A percentile compares a stretch with the other conserved stretches of the same genome.
Conservation (phyloP, 2,329 filamentous ascomycete genomes). For the Aspergillus luchuensis region DNA sequence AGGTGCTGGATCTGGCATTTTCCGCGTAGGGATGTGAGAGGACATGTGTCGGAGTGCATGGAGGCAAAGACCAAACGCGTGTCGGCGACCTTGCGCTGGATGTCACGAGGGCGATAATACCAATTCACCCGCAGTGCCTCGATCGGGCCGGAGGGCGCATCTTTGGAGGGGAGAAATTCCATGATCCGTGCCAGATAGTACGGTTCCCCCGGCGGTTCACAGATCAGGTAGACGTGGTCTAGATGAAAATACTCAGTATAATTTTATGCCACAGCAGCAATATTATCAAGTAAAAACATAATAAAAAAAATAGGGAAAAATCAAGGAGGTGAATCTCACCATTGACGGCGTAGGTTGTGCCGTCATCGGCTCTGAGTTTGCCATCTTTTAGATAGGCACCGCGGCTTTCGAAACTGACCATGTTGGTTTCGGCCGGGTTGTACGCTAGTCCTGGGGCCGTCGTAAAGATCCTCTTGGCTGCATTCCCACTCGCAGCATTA, state of each 20-base stretch:
- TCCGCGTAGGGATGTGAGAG: conserved; percentile 85
- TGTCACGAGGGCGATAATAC: conserved; percentile 97
- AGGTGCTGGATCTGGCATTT: conserved; percentile 91
- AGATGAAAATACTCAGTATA: background rate
- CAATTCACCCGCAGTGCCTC: conserved; percentile 93
- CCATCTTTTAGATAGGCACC: conserved; percentile 71
- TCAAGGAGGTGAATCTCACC: conserved; percentile 61
- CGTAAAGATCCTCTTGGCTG: conserved; percentile 42
- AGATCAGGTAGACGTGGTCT: conserved; percentile 91
- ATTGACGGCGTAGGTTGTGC: conserved; percentile 78
- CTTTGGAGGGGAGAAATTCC: conserved; percentile 88
- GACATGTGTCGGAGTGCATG: conserved; percentile 97
- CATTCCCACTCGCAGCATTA: conserved; percentile 33
- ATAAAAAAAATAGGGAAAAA: conserved; percentile 19
- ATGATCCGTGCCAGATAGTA: conserved; percentile 98
- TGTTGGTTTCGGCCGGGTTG: conserved; percentile 66
- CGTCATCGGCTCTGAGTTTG: conserved; percentile 85
- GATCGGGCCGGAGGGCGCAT: conserved; percentile 71
- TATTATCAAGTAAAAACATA: too few species aligned
- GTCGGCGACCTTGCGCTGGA: conserved; percentile 87
- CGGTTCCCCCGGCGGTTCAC: conserved; percentile 94
- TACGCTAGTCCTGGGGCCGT: conserved; percentile 33
- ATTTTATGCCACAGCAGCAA: too few species aligned
- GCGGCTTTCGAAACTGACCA: conserved; percentile 82
- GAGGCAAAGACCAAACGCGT: conserved; percentile 90